These are phyloP conservation scores for Colletotrichum ledebouriae DNA, from an alignment of 2,329 filamentous ascomycete species.

Conservation along the genomic window DNA sequence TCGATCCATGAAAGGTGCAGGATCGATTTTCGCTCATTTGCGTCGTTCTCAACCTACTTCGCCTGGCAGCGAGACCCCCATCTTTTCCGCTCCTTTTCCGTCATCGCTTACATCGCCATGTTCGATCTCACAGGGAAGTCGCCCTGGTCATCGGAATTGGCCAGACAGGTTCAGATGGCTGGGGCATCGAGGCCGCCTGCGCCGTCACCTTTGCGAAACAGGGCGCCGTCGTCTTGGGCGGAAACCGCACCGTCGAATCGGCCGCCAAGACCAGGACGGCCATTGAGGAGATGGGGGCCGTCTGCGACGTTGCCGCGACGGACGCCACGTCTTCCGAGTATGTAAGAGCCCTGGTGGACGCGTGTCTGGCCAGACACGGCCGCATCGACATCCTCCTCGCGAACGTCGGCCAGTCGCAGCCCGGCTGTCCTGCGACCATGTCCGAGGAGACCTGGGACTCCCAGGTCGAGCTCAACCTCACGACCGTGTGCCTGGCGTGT, in stretches of 20 bases:
- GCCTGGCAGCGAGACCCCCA: neutral
- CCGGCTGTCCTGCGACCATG: slow-evolving; percentile 63
- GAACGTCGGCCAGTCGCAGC: slow-evolving; percentile 70
- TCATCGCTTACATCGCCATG: slow-evolving; percentile 21
- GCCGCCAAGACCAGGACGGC: slow-evolving; percentile 56
- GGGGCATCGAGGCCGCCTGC: slow-evolving; percentile 65
- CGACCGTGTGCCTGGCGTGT: slow-evolving; percentile 66
- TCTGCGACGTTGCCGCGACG: slow-evolving; percentile 57
- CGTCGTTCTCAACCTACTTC: too few species aligned
- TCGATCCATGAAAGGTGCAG: too few species aligned
- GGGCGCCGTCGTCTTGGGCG: slow-evolving; percentile 64
- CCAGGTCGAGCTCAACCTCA: slow-evolving; percentile 68
- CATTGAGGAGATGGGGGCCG: slow-evolving; percentile 51
- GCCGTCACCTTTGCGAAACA: slow-evolving; percentile 61
- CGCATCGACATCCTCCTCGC: slow-evolving; percentile 72
- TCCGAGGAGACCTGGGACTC: slow-evolving; percentile 63
- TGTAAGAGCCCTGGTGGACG: slow-evolving; percentile 66
- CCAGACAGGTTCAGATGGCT: slow-evolving; percentile 58
- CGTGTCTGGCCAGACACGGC: slow-evolving; percentile 64
- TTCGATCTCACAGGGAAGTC: slow-evolving; percentile 57
- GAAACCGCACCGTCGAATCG: slow-evolving; percentile 59
- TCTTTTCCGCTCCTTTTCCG: slow-evolving; percentile 26
- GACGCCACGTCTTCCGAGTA: slow-evolving; percentile 66
- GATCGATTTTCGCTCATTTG: too few species aligned
- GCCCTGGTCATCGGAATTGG: slow-evolving; percentile 62